phyloP scores from a whole-genome alignment of 805 yeast species.

The Lipomyces lipofer region DNA sequence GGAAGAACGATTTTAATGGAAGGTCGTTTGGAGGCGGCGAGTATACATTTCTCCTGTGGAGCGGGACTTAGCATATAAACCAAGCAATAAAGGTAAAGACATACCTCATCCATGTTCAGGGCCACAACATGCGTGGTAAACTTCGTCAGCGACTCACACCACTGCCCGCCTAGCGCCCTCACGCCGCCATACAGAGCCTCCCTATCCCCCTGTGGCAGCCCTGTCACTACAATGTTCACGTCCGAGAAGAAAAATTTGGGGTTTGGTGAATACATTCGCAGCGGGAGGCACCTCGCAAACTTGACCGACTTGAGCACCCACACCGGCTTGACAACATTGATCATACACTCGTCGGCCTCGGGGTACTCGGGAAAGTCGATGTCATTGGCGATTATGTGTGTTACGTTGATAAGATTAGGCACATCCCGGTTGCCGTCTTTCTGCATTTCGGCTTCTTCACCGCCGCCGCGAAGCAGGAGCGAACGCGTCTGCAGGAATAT shows the following conservation, averaged over 20 bases:
- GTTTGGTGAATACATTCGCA: constrained; percentile 69
- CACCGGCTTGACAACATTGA: constrained; percentile 62
- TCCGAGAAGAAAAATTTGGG: constrained; percentile 64
- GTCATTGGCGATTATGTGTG: constrained; percentile 51
- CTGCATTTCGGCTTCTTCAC: constrained; percentile 4
- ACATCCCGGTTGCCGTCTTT: neutral
- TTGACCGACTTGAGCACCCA: constrained; percentile 59
- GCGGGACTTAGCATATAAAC: too few relatives aligned
- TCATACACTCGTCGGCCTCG: constrained; percentile 52
- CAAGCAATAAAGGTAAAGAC: too few relatives aligned
- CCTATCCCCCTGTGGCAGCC: constrained; percentile 57
- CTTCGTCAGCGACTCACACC: constrained; percentile 59
- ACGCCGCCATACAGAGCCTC: constrained; percentile 71
- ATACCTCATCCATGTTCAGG: constrained; percentile 52
- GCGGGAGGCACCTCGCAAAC: constrained; percentile 48
- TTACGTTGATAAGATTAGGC: constrained; percentile 15
- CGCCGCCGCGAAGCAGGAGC: constrained; percentile 21
- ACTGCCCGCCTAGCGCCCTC: constrained; percentile 75
- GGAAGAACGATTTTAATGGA: constrained; percentile 60
- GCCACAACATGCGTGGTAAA: constrained; percentile 81
- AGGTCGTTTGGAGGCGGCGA: constrained; percentile 1
- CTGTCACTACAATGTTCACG: constrained; percentile 61
- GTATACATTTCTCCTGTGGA: neutral
- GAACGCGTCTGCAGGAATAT: neutral
- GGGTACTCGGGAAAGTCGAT: constrained; percentile 54